phyloP scores from a whole-genome alignment of 352 stramenopile species.

The Globisporangium cystogenes region DNA sequence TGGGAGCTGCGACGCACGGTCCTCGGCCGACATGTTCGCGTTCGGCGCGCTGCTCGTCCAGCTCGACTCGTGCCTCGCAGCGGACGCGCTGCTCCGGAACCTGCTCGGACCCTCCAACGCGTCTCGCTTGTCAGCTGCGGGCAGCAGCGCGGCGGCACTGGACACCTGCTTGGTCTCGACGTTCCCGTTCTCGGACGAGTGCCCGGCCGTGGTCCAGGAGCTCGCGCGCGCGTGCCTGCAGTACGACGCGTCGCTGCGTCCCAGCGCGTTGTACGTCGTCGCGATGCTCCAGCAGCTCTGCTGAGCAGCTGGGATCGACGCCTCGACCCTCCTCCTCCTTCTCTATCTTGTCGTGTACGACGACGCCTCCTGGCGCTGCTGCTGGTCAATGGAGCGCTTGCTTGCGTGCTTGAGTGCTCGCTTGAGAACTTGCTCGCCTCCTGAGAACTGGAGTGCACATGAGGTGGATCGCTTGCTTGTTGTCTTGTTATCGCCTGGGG shows the following conservation, averaged over 20 bases:
- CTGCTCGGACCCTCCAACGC: slow-evolving; percentile 22
- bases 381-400: slow-evolving; percentile 1
- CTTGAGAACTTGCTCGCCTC: neutral
- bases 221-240: slow-evolving; percentile 62
- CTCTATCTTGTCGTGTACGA: slow-evolving; percentile 3
- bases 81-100: slow-evolving; percentile 59
- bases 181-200: slow-evolving; percentile 72
- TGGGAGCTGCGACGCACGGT: slow-evolving; percentile 16
- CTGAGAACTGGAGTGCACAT: neutral
- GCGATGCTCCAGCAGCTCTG: slow-evolving; percentile 52
- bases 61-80: slow-evolving; percentile 48
- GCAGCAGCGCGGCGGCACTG: slow-evolving; percentile 21
- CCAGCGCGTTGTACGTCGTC: slow-evolving; percentile 65
- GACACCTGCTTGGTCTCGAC: slow-evolving; percentile 25
- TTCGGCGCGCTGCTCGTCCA: slow-evolving; percentile 63
- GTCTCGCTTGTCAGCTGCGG: slow-evolving; percentile 22
- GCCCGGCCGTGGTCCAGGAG: slow-evolving; percentile 43
- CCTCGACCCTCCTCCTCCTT: neutral
- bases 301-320: neutral
- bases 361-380: neutral
- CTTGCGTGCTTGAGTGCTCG: slow-evolving; percentile 10
- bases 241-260: slow-evolving; percentile 61
- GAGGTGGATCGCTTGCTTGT: slow-evolving; percentile 2
- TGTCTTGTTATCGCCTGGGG: slow-evolving; percentile 3
- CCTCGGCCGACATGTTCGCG: slow-evolving; percentile 68